These are phyloP conservation scores for Bondarzewia mesenterica DNA, from an alignment of 1,284 basidiomycete species.

Conservation along the genomic window DNA sequence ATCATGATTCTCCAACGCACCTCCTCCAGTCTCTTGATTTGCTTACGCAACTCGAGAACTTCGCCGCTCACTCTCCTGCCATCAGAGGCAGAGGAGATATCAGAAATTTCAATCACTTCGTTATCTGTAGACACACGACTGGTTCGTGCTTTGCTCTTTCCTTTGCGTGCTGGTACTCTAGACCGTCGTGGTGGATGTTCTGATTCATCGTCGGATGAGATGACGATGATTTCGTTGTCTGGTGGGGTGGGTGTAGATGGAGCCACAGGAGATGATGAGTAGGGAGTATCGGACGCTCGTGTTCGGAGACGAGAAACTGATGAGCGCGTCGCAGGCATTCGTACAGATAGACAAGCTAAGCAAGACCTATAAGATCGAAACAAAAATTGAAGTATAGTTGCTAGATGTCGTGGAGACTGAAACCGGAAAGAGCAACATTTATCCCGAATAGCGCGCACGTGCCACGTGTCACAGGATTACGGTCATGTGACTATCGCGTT, in stretches of 20 bases:
- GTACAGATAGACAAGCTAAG: too few species aligned
- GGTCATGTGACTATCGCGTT: too few species aligned
- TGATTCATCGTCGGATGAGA: neutral
- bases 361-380: too few species aligned
- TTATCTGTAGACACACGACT: neutral
- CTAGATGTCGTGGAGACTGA: neutral
- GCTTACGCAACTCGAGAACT: neutral
- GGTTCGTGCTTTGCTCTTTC: neutral
- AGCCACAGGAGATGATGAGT: neutral
- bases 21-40: neutral
- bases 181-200: neutral
- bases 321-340: neutral
- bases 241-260: neutral
- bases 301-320: neutral
- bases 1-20: neutral
- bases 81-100: too few species aligned
- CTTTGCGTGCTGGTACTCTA: neutral
- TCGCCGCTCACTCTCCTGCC: neutral
- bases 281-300: neutral
- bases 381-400: neutral
- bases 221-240: neutral
- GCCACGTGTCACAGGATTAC: neutral
- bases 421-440: neutral
- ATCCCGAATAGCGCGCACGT: neutral
- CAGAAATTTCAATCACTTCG: neutral